These are phyloP conservation scores for Fusarium irregulare DNA, from an alignment of 2,329 filamentous ascomycete species.

Conservation along the genomic window DNA sequence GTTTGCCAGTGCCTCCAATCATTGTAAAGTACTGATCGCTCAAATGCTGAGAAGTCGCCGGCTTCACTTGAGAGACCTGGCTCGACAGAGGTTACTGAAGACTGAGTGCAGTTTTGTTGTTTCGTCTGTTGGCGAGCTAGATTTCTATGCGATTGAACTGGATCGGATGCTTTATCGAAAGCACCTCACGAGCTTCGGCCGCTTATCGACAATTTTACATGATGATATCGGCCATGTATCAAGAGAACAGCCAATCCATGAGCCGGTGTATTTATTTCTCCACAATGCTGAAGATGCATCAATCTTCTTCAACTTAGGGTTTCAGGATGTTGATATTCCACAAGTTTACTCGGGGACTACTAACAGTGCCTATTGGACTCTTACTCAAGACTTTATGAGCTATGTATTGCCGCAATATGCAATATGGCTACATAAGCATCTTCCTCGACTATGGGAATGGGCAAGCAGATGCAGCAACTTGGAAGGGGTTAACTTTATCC, in stretches of 20 bases:
- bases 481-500: neutral
- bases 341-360: too few species aligned
- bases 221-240: rapidly evolving
- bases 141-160: neutral
- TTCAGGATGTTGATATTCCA: neutral
- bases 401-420: neutral
- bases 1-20: neutral
- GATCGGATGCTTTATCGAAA: neutral
- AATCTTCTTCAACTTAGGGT: neutral
- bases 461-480: too few species aligned
- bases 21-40: neutral
- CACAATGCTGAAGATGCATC: neutral
- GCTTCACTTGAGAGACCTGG: rapidly evolving
- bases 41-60: neutral
- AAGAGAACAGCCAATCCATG: rapidly evolving
- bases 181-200: rapidly evolving
- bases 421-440: neutral
- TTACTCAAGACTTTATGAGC: rapidly evolving
- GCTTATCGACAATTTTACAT: neutral
- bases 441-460: neutral
- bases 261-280: neutral
- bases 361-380: too few species aligned
- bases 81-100: neutral
- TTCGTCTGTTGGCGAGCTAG: neutral
- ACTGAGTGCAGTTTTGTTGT: rapidly evolving